Percentiles rank a stretch among this genome's conserved stretches.
Evolutionary conservation across 2,329 filamentous ascomycete species (phyloP).

Genomic region (Epichloe baconii): DNA sequence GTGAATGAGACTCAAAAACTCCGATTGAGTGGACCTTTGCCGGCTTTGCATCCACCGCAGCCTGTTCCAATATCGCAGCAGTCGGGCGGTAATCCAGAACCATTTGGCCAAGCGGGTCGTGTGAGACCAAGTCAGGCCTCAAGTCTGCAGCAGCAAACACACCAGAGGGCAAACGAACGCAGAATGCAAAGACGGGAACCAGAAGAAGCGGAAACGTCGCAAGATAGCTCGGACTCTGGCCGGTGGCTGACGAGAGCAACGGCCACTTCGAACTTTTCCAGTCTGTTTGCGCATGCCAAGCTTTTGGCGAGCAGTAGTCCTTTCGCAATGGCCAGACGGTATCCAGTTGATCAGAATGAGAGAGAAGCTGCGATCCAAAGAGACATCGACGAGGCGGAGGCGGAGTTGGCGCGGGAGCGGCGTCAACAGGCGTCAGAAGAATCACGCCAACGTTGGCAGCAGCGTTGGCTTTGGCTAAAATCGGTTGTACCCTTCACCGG

Average conservation of each 20-base stretch:
- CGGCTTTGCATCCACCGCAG: background rate
- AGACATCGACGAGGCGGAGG: conserved; percentile 10
- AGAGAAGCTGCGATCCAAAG: conserved; percentile 12
- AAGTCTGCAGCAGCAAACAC: background rate
- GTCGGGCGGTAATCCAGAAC: background rate
- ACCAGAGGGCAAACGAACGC: background rate
- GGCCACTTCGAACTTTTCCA: conserved; percentile 5
- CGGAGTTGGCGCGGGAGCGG: conserved; percentile 2
- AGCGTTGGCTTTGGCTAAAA: conserved; percentile 11
- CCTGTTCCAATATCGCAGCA: background rate
- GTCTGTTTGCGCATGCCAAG: conserved; percentile 5
- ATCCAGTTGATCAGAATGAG: conserved; percentile 10
- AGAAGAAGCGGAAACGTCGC: background rate
- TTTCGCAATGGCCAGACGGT: conserved; percentile 2
- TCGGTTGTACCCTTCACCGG: conserved; percentile 6
- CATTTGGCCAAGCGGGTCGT: background rate
- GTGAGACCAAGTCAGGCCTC: background rate
- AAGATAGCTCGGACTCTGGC: conserved; percentile 5
- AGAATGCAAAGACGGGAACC: background rate
- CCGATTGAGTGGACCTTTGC: background rate
- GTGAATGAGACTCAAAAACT: background rate
- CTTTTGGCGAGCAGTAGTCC: conserved; percentile 6
- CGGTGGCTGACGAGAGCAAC: conserved; percentile 6
- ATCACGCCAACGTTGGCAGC: conserved; percentile 7
- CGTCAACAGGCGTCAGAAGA: conserved; percentile 3